A percentile compares a stretch with the other conserved stretches of the same genome.
Conservation (phyloP, 805 yeast species). For the Wickerhamomyces kurtzmanii region DNA sequence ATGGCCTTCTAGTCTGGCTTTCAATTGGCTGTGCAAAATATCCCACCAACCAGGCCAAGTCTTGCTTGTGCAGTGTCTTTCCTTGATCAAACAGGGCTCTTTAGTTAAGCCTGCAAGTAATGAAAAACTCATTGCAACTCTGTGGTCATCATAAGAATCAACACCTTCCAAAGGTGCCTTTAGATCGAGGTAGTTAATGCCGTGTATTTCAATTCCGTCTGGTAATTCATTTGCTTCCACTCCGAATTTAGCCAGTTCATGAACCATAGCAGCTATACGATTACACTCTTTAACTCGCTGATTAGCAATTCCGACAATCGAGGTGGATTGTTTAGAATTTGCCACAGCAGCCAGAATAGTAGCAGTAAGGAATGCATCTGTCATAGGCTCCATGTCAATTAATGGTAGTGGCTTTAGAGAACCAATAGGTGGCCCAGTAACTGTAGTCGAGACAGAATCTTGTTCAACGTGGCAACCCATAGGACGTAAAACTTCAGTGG, state of each 20-base stretch:
- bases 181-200: slow-evolving; percentile 43
- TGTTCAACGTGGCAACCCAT: slow-evolving; percentile 93
- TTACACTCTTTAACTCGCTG: slow-evolving; percentile 98
- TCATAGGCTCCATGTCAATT: slow-evolving; percentile 99
- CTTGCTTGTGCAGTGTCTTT: slow-evolving; percentile 88
- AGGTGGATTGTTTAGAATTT: slow-evolving; percentile 39
- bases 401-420: slow-evolving; percentile 55
- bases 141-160: slow-evolving; percentile 85
- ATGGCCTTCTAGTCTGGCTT: slow-evolving; percentile 60
- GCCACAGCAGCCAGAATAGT: slow-evolving; percentile 96
- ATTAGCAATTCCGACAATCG: slow-evolving; percentile 92
- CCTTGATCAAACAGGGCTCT: slow-evolving; percentile 61
- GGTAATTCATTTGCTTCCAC: slow-evolving; percentile 76
- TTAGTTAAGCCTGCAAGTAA: slow-evolving; percentile 66
- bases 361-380: slow-evolving; percentile 96
- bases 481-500: slow-evolving; percentile 82
- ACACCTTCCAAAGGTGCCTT: slow-evolving; percentile 56
- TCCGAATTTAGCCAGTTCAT: slow-evolving; percentile 83
- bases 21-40: slow-evolving; percentile 59
- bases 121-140: slow-evolving; percentile 97
- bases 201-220: slow-evolving; percentile 87
- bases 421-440: slow-evolving; percentile 77
- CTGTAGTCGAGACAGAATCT: slow-evolving; percentile 81
- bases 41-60: slow-evolving; percentile 99
- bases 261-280: slow-evolving; percentile 90